phyloP scores from a whole-genome alignment of 768 basidiomycete genomes.

The Tricholoma saponaceum region DNA sequence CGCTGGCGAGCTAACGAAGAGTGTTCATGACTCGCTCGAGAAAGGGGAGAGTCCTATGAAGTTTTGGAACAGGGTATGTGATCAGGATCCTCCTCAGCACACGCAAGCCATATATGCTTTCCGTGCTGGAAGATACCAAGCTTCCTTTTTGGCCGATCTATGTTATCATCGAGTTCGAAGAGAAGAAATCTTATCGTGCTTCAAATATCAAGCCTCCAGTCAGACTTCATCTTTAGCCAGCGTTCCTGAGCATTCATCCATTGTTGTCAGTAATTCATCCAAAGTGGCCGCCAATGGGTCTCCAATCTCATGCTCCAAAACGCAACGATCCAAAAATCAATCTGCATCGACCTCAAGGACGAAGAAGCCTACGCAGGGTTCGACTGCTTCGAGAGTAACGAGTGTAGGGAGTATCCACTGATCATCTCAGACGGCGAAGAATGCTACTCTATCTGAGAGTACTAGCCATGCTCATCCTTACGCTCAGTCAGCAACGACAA shows the following conservation, averaged over 20 bases:
- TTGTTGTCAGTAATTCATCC: not conserved
- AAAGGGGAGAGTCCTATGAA: too few relatives aligned
- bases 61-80: too few relatives aligned
- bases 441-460: too few relatives aligned
- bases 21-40: too few relatives aligned
- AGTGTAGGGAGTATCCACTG: too few relatives aligned
- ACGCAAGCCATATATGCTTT: conserved; percentile 3
- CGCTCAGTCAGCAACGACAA: too few relatives aligned
- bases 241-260: not conserved
- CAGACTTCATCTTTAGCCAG: not conserved
- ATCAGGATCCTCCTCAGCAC: not conserved
- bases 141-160: not conserved
- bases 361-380: not conserved
- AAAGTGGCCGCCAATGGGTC: not conserved
- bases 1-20: too few relatives aligned
- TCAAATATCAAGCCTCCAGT: too few relatives aligned
- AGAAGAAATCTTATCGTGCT: too few relatives aligned
- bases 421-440: too few relatives aligned
- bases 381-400: not conserved
- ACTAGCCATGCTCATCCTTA: too few relatives aligned
- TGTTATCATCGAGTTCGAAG: not conserved
- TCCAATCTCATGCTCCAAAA: not conserved
- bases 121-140: conserved; percentile 18
- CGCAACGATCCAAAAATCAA: not conserved
- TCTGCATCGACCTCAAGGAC: too few relatives aligned